Percentiles rank a stretch among this genome's conserved stretches.
These are phyloP conservation scores for Selenicereus undatus DNA, from an alignment of 148 eudicot genomes.

Conservation along the genomic window DNA sequence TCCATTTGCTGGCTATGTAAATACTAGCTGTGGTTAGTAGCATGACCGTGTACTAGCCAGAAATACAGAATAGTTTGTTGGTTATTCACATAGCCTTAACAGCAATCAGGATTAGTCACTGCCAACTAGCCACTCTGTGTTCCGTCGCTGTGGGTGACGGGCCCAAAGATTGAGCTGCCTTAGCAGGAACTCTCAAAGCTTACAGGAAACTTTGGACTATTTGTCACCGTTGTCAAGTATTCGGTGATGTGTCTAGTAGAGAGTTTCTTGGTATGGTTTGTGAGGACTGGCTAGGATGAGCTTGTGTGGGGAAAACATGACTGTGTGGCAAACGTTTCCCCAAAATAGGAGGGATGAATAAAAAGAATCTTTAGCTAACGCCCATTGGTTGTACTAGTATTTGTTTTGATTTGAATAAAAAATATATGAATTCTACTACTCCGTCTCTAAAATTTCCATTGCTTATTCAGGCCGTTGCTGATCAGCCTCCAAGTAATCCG, in stretches of 20 bases:
- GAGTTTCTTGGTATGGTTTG: neutral
- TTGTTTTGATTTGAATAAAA: neutral
- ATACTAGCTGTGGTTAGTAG: no score
- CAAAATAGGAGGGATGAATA: neutral
- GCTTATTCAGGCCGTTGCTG: slow-evolving; percentile 38
- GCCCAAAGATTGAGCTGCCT: neutral
- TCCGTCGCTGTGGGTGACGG: no score
- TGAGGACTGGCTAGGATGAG: neutral
- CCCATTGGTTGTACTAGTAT: neutral
- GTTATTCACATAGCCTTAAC: neutral
- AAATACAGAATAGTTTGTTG: no score
- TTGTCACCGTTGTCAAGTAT: neutral
- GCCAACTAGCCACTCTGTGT: no score
- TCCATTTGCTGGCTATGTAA: neutral
- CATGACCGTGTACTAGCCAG: no score
- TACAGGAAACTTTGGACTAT: neutral
- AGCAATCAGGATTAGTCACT: neutral
- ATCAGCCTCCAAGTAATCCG: slow-evolving; percentile 23
- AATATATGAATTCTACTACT: neutral
- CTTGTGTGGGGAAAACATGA: neutral
- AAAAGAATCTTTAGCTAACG: neutral
- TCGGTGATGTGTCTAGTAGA: neutral
- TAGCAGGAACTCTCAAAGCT: neutral
- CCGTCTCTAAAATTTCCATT: neutral
- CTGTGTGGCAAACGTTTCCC: neutral